These are phyloP conservation scores for Dendrobium catenatum DNA, from an alignment of 106 monocot genomes.

Conservation along the genomic window DNA sequence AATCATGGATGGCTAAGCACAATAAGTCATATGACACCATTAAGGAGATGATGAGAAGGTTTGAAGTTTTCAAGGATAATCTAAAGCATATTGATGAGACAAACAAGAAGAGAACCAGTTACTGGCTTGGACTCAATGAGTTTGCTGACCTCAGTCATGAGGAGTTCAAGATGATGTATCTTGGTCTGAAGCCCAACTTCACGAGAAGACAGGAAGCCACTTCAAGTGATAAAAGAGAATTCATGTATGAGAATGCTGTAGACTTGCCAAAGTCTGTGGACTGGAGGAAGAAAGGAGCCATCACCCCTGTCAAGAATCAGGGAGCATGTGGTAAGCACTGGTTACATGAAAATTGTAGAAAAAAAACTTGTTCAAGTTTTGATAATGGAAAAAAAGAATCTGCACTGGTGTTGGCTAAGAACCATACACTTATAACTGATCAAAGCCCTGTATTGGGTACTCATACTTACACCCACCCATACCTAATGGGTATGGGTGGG, in stretches of 20 bases:
- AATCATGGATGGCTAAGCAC: constrained; percentile 45
- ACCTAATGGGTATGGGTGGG: no score
- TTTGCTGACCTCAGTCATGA: constrained; percentile 47
- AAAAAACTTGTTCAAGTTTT: no score
- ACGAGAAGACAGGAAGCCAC: background rate
- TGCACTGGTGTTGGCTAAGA: no score
- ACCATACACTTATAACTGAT: no score
- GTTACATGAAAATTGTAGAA: no score
- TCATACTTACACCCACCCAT: no score
- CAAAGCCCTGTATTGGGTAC: no score
- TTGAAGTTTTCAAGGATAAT: constrained; percentile 48
- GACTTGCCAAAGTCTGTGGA: constrained; percentile 40
- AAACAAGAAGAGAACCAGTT: constrained; percentile 28
- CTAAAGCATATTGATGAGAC: constrained; percentile 35
- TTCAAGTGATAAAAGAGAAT: background rate
- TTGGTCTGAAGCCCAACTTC: constrained; percentile 21
- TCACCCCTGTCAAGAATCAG: constrained; percentile 44
- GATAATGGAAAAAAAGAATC: no score
- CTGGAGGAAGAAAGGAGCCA: constrained; percentile 56
- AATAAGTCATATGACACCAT: constrained; percentile 19
- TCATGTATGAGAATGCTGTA: constrained; percentile 20
- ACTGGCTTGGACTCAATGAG: constrained; percentile 49
- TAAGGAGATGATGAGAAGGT: constrained; percentile 34
- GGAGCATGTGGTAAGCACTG: constrained; percentile 35
- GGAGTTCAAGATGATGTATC: constrained; percentile 40